A percentile compares a stretch with the other conserved stretches of the same genome.
Conservation (phyloP, 2,329 filamentous ascomycete species). For the Fusarium continuum region DNA sequence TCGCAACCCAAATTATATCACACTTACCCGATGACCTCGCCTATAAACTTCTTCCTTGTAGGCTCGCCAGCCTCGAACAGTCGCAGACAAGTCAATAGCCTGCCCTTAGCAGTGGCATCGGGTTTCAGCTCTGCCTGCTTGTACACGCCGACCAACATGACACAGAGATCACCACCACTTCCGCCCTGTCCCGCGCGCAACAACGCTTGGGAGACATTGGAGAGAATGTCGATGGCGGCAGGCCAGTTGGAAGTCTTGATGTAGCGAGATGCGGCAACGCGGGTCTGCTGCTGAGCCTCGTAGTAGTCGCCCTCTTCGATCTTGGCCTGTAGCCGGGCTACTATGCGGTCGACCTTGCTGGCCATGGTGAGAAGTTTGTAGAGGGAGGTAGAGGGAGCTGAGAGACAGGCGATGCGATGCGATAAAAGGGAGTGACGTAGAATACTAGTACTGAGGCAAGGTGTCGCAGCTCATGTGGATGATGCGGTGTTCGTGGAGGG, state of each 20-base stretch:
- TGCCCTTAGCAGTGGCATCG: conserved; percentile 77
- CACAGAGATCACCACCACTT: conserved; percentile 87
- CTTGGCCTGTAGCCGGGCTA: conserved; percentile 78
- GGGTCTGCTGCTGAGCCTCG: conserved; percentile 98
- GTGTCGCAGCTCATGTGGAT: conserved; percentile 16
- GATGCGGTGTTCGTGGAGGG: conserved; percentile 33
- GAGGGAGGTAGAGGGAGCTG: neutral
- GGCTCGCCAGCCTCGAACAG: conserved; percentile 86
- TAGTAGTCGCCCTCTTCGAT: conserved; percentile 94
- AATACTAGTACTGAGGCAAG: conserved; percentile 26
- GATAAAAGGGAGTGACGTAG: conserved; percentile 28
- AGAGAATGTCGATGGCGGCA: conserved; percentile 87
- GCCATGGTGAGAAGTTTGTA: conserved; percentile 45
- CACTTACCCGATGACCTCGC: conserved; percentile 79
- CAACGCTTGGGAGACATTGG: conserved; percentile 83
- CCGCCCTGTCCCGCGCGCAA: conserved; percentile 93
- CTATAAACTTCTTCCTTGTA: conserved; percentile 90
- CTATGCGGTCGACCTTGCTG: conserved; percentile 59
- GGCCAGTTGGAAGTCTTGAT: conserved; percentile 86
- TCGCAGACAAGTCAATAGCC: conserved; percentile 79
- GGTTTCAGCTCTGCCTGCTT: conserved; percentile 83
- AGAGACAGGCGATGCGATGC: neutral
- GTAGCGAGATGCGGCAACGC: conserved; percentile 93
- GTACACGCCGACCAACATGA: conserved; percentile 91
- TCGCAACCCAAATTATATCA: neutral